Evolutionary conservation across 2,329 filamentous ascomycete species (phyloP), one percentile per base, ranked within the genome.

Genomic region (Colletotrichum chlorophyti): DNA sequence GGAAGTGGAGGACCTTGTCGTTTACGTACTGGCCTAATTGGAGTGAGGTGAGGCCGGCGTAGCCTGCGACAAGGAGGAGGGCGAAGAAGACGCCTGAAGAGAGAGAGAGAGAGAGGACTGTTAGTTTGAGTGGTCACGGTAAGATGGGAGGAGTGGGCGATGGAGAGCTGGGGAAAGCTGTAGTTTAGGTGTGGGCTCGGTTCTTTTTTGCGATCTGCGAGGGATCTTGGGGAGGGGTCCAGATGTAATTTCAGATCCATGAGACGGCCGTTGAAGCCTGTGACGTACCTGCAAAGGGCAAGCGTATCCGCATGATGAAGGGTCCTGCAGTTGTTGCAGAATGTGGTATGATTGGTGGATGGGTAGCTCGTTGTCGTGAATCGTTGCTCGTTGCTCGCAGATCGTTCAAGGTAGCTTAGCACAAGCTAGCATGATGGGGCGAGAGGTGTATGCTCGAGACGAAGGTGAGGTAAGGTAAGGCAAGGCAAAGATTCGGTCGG

Each of bases 1-100:
- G 62, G 66, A 91, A 83, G 75, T 98, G 95, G 24, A 98, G 83
- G 68, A 90, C 79, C 76, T 99, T 98, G 83, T 97, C 93, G 79
- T 96, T 93, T 71, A 94, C 83, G 68, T 81, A 72, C 61, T 75
- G 66, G 62, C 76, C 76, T 65, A 85, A 68, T 64, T 87, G 82
- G 52, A 87, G 71, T 34, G 82, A 78, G 27, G 91, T 88, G 54
- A 98, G 89, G 64, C 93, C 93, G 62, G 89, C 83, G 71, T 94
- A 96, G 63, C 85, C 93, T 60, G 91, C 86, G 52, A 91, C 75
- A 60, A 96, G 80, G 65, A 93, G 79, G 66, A 97, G 84, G 63
- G 85, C 71, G 74, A 85, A 74, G 74, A 90, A 94, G 64, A 83
- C 81, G 71, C 85, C 90, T 93, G 68, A 31, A 40, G 35, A n/a